Percentiles rank a stretch among this genome's conserved stretches.
Conservation (phyloP, 345 rosid genomes). For the Salix udensis region DNA sequence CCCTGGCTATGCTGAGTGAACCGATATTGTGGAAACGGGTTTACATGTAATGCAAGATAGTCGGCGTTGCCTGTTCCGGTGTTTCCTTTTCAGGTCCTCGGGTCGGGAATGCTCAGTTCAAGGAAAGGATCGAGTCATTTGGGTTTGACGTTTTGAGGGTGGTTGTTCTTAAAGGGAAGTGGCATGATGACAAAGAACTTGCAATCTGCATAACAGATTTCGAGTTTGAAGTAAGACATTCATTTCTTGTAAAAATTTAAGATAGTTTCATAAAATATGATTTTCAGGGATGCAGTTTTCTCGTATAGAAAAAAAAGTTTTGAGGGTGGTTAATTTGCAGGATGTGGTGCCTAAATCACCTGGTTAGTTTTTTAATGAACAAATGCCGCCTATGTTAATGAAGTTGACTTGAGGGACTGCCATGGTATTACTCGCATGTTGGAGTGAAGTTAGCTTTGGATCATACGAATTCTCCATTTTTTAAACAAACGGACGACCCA, state of each 20-base stretch:
- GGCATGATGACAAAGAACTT: too few species aligned
- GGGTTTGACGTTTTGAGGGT: conserved; percentile 87
- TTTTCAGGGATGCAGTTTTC: too few species aligned
- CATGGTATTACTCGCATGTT: conserved; percentile 79
- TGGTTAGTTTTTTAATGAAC: conserved; percentile 67
- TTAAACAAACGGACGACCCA: conserved; percentile 48
- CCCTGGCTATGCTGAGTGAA: conserved; percentile 71
- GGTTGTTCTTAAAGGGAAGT: background rate
- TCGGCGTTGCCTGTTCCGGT: conserved; percentile 49
- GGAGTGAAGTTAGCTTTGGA: conserved; percentile 69
- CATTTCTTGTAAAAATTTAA: too few species aligned
- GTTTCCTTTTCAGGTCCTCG: conserved; percentile 68
- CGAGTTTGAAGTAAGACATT: accelerated
- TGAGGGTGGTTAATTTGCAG: conserved; percentile 23
- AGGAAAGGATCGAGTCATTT: conserved; percentile 49
- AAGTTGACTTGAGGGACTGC: conserved; percentile 49
- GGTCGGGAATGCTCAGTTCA: conserved; percentile 67
- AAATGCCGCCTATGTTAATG: conserved; percentile 36
- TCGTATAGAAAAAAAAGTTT: too few species aligned
- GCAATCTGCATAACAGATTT: accelerated
- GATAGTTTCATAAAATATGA: too few species aligned
- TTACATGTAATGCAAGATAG: conserved; percentile 37
- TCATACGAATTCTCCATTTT: conserved; percentile 65
- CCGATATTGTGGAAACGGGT: conserved; percentile 66
- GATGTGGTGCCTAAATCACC: conserved; percentile 62